Evolutionary conservation across 768 basidiomycete species (phyloP).

Genomic region (Neoboletus subvelutipes): DNA sequence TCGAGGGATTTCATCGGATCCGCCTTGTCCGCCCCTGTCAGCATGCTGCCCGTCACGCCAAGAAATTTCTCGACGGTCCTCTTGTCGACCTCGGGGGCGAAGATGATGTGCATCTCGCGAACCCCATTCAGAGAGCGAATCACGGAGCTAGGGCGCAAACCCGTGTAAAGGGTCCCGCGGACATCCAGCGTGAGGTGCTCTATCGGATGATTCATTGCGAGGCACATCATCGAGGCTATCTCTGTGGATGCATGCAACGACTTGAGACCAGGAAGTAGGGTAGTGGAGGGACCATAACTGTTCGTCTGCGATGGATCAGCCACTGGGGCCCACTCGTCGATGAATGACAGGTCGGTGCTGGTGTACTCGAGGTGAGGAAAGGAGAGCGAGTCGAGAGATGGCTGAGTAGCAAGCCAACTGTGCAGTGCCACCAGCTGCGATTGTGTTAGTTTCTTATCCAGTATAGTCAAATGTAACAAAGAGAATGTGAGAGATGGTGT

Average conservation of each 20-base stretch:
- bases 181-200: constrained; percentile 25
- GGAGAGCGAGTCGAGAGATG: constrained; percentile 27
- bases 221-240: constrained; percentile 20
- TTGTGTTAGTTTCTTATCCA: constrained; percentile 25
- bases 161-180: constrained; percentile 29
- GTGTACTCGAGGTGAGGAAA: constrained; percentile 28
- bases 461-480: constrained; percentile 28
- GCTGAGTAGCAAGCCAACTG: constrained; percentile 25
- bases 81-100: constrained; percentile 33
- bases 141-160: constrained; percentile 28
- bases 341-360: not conserved
- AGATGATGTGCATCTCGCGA: constrained; percentile 29
- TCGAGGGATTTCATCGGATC: constrained; percentile 24
- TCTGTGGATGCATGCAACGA: constrained; percentile 30
- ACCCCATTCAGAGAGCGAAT: constrained; percentile 30
- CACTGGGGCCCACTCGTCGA: constrained; percentile 11
- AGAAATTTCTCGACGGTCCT: constrained; percentile 34
- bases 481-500: constrained; percentile 21
- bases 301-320: not conserved
- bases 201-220: constrained; percentile 18
- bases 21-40: constrained; percentile 13
- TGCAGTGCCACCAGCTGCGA: constrained; percentile 22
- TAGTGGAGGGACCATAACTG: not conserved
- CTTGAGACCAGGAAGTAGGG: constrained; percentile 26
- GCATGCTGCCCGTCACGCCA: constrained; percentile 22